Base-by-base conservation (phyloP, 129 eudicot genomes). In the Pseudognaphalium luteoalbum region DNA sequence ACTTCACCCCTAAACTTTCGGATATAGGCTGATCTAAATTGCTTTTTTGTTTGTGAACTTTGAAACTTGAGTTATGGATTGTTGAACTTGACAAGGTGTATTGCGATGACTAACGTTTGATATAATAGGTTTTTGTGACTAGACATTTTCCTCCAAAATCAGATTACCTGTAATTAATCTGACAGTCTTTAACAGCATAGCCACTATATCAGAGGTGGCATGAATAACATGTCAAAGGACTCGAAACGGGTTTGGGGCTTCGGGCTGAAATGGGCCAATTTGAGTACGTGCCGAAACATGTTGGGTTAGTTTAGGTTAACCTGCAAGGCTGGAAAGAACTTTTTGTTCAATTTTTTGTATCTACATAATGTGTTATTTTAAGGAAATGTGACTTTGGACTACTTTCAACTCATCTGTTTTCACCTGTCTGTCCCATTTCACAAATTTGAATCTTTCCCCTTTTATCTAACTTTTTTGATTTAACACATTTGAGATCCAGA, bases 401-500 rank as follows among this genome's bases (percentile, higher is more conserved):
- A 28, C 16, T 30, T 74, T 17, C 78, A 74, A 61, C 44, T 47
- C 34, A 7, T 20, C 9, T 8, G 30, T 19, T 21, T 17, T 17
- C 28, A 58, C 63, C 29, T 47, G n/a, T 47, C 54, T 47, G 17
- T 47, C 54, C 6, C 17, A 47, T 47, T 3, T 47, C 54, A 47
- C 54, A 5, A 14, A 47, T 65, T 63, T 29, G 25, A 30, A 44
- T n/a, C 20, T 35, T 67, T 34, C 0, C 30, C 71, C 17, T 67
- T 67, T 0, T 33, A 37, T 47, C 32, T 37, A 67, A 7, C n/a
- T 8, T 39, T 35, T 9, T 8, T 67, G 29, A 20, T 21, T 42
- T 69, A 56, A 44, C 59, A n/a, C 10, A 3, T 16, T 74, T 60
- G 44, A 42, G 78, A 17, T 73, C 60, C 14, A 16, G 42, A 39